A percentile compares a stretch with the other conserved stretches of the same genome.
phyloP scores from a whole-genome alignment of 2,329 filamentous ascomycete genomes.

The Penicillium sp. region DNA sequence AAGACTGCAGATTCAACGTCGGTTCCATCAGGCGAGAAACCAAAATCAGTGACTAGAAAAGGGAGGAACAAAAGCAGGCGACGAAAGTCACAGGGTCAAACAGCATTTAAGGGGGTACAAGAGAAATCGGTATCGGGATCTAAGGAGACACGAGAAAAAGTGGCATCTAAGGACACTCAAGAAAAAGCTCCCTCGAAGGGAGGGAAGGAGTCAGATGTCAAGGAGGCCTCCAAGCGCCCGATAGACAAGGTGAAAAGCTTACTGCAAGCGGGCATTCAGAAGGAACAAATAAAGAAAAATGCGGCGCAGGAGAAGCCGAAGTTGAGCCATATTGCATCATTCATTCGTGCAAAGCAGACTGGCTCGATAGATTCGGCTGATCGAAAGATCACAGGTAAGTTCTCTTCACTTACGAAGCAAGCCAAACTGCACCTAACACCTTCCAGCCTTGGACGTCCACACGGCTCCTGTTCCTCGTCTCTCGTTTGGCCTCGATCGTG shows the following conservation, averaged over 20 bases:
- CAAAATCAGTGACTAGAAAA: no score
- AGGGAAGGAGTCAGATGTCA: neutral
- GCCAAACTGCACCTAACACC: conserved; percentile 7
- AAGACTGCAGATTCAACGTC: no score
- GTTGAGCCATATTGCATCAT: conserved; percentile 13
- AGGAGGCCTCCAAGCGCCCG: neutral
- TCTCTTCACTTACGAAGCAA: neutral
- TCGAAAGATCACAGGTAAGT: conserved; percentile 22
- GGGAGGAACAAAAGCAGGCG: no score
- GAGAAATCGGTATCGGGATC: neutral
- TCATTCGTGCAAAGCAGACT: conserved; percentile 10
- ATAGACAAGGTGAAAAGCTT: neutral
- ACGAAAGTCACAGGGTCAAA: no score
- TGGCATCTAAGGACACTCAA: neutral
- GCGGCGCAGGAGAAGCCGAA: conserved; percentile 4
- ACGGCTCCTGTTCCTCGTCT: conserved; percentile 60
- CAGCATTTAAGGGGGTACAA: no score
- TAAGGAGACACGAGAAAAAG: neutral
- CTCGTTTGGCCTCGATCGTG: conserved; percentile 74
- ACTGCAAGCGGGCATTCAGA: neutral
- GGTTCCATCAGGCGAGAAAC: no score
- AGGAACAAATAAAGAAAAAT: conserved; percentile 1
- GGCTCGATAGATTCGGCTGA: conserved; percentile 15
- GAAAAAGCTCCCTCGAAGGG: neutral
- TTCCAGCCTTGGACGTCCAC: conserved; percentile 40